Evolutionary conservation across 140 eudicot genomes (phyloP), one percentile per base, ranked within the genome.

Genomic region (Oenanthe javanica): DNA sequence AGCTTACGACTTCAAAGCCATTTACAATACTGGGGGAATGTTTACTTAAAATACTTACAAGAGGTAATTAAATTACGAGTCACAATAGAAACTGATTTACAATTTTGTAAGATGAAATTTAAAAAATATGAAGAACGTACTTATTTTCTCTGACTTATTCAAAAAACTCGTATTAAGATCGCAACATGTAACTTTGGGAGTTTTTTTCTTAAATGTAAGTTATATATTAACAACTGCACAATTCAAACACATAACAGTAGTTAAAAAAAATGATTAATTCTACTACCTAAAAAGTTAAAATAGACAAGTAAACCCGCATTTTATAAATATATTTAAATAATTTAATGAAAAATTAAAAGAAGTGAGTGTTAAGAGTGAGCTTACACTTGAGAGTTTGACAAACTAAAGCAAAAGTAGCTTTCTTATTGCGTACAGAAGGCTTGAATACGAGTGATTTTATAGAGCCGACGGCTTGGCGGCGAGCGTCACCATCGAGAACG

Each of bases 361-460:
- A n/a, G 4, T 6, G 15, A 75, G 43, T 43, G 15, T 51, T 6
- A 81, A 48, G 42, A 67, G 83, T 61, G 38, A 23, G 38, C 93
- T 77, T 82, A 92, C 99, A 82, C 85, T 95, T 95, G 75, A 95
- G 96, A 78, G 99, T 95, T 89, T 95, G 96, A 81, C 99, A 95
- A 55, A 95, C 96, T 59, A 95, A 66, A 57, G 98, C 99, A 75
- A 86, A 95, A 12, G 99, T 91, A 50, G 96, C 99, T 83, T 85
- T 91, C 77, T 95, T 95, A 84, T 95, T 95, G 75, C 98, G 81
- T 36, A 95, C 81, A 36, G 92, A 80, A 9, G 99, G 98, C 70
- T 97, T 87, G 38, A 86, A 91, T 72, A 95, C 91, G 5, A 95
- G 92, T 25, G 99, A 59, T 86, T 95, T 95, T 5, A 95, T 93